Evolutionary conservation across 2,329 filamentous ascomycete species (phyloP).

Genomic region (Trichoderma koningiopsis): DNA sequence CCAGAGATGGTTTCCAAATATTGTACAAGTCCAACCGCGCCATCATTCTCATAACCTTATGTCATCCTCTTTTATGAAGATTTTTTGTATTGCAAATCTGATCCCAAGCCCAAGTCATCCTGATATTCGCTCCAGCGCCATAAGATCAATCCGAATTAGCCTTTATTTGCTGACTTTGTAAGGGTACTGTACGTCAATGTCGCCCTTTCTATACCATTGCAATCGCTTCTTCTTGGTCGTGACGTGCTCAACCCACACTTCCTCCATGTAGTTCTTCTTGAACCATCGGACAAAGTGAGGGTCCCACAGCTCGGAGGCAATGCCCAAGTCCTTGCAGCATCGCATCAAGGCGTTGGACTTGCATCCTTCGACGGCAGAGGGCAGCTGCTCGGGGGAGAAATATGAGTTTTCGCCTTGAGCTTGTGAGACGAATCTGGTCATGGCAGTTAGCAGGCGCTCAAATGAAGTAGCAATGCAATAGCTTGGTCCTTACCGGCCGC

Average conservation of each 20-base stretch:
- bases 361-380: constrained; percentile 93
- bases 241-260: constrained; percentile 88
- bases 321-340: constrained; percentile 96
- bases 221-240: constrained; percentile 86
- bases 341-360: constrained; percentile 98
- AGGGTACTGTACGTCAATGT: constrained; percentile 69
- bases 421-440: constrained; percentile 77
- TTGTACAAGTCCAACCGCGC: constrained; percentile 27
- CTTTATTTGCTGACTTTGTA: constrained; percentile 47
- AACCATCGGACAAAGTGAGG: constrained; percentile 85
- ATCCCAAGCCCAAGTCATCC: neutral
- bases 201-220: constrained; percentile 78
- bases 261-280: constrained; percentile 71
- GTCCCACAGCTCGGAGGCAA: constrained; percentile 96
- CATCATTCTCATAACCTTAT: neutral
- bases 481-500: constrained; percentile 69
- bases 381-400: constrained; percentile 86
- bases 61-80: neutral
- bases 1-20: neutral
- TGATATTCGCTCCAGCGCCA: neutral
- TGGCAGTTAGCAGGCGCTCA: constrained; percentile 21
- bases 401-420: constrained; percentile 94
- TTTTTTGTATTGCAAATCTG: neutral
- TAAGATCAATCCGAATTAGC: neutral
- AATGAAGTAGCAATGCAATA: neutral